These are phyloP conservation scores for Avena sativa DNA, from an alignment of 176 grass and related monocot species.

Conservation along the genomic window DNA sequence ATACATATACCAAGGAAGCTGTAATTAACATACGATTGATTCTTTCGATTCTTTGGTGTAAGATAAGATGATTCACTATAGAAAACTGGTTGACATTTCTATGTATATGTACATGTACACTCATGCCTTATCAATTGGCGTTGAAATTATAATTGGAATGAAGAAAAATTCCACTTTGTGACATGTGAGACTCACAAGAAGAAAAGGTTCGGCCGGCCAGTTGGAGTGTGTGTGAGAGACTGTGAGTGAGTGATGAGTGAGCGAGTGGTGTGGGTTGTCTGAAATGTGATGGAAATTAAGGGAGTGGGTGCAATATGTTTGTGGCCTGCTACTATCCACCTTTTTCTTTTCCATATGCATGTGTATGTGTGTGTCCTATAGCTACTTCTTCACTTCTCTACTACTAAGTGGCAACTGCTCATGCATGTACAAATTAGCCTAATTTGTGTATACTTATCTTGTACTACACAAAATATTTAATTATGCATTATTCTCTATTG, in stretches of 20 bases:
- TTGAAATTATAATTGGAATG: slow-evolving; percentile 14
- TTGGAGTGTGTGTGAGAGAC: slow-evolving; percentile 18
- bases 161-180: neutral
- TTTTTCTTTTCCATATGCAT: slow-evolving; percentile 1
- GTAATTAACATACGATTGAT: slow-evolving; percentile 51
- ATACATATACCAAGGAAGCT: slow-evolving; percentile 29
- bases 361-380: neutral
- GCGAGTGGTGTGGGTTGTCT: slow-evolving; percentile 52
- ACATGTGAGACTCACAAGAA: neutral
- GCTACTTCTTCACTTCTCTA: neutral
- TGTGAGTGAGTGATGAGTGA: slow-evolving; percentile 18
- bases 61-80: slow-evolving; percentile 27
- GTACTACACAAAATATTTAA: neutral
- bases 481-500: neutral
- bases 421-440: neutral
- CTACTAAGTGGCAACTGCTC: slow-evolving; percentile 7
- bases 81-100: slow-evolving; percentile 20
- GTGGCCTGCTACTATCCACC: slow-evolving; percentile 31
- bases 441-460: neutral
- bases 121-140: neutral
- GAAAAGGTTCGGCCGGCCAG: slow-evolving; percentile 32
- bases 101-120: slow-evolving; percentile 14
- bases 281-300: slow-evolving; percentile 51
- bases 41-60: slow-evolving; percentile 57
- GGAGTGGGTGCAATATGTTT: slow-evolving; percentile 44